Base-by-base conservation (phyloP, 257 asterid species). In the Solanum dulcamara region DNA sequence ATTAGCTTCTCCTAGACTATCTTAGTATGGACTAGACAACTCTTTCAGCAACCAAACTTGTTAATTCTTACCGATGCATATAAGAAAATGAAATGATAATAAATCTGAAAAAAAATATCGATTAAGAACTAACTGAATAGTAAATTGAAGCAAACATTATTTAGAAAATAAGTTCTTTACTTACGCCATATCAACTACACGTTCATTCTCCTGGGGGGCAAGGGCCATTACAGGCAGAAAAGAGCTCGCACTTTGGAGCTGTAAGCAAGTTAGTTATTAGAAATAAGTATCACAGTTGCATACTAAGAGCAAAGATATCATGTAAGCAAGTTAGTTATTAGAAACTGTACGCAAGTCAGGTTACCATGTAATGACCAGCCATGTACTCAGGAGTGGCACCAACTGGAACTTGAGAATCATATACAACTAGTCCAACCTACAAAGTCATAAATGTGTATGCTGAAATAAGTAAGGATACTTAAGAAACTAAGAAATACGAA, bases 331-430 rank as follows among this genome's bases (percentile, higher is more conserved):
- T 51, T 6, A 18, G 24, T 51, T 50, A 15, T 50, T 1, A 50
- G 57, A 50, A 50, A 50, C 57, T 50, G 57, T 50, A 15, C 14
- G 57, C 10, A 51, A 53, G 80, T n/a, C 15, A 77, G 37, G 75
- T 50, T 96, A 96, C 98, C 99, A 96, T 96, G 87, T 94, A 94
- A 89, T 96, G 92, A 66, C 98, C 99, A 88, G 98, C 99, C 99
- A 96, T 94, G 87, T 94, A 94, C 83, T 94, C 99, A 38, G 98
- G 98, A 85, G 98, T 96, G 33, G 99, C 98, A 83, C 99, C 98
- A 87, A 93, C 89, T 53, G 98, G 98, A 83, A 96, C 98, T 95
- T 93, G 98, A 71, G 99, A 96, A 84, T 94, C 95, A 89, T 93
- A 96, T 20, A 96, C 98, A 87, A 92, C 97, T 92, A 96, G 91